A percentile compares a stretch with the other conserved stretches of the same genome.
Evolutionary conservation across 192 early-diverging fungal species (phyloP).

Genomic region (Blastocladiella britannica): DNA sequence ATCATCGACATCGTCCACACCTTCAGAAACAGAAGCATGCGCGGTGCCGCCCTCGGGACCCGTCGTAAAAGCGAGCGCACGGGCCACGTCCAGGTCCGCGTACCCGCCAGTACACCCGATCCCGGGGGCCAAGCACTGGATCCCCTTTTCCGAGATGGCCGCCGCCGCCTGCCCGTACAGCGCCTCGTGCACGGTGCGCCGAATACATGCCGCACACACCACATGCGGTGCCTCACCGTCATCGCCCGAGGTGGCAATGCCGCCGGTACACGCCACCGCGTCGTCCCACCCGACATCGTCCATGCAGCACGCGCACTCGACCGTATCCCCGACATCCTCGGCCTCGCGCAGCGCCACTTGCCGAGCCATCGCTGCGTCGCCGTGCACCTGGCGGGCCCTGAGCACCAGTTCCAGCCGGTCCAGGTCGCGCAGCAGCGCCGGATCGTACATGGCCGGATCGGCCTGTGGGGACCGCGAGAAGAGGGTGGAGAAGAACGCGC

Average conservation of each 20-base stretch:
- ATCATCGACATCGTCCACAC: too few relatives aligned
- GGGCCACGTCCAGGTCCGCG: neutral
- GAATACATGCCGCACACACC: constrained; percentile 5
- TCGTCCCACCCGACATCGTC: constrained; percentile 7
- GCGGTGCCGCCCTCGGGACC: too few relatives aligned
- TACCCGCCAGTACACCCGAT: neutral
- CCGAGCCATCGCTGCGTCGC: neutral
- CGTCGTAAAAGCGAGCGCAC: neutral
- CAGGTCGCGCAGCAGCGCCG: neutral
- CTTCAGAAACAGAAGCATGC: too few relatives aligned
- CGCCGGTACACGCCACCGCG: constrained; percentile 2
- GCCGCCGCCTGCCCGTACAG: constrained; percentile 7
- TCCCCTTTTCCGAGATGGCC: constrained; percentile 4
- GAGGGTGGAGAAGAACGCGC: neutral
- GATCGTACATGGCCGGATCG: neutral
- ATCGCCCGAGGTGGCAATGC: too few relatives aligned
- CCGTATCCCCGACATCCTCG: neutral
- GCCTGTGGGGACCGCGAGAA: neutral
- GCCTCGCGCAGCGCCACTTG: constrained; percentile 3
- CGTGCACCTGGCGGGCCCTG: neutral
- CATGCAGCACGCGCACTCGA: constrained; percentile 7
- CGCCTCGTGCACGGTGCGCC: constrained; percentile 4
- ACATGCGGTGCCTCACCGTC: too few relatives aligned
- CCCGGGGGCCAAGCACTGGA: too few relatives aligned
- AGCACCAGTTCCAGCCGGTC: neutral